These are phyloP conservation scores for Berberis vulgaris DNA, from an alignment of 164 flowering plant genomes.

Conservation along the genomic window DNA sequence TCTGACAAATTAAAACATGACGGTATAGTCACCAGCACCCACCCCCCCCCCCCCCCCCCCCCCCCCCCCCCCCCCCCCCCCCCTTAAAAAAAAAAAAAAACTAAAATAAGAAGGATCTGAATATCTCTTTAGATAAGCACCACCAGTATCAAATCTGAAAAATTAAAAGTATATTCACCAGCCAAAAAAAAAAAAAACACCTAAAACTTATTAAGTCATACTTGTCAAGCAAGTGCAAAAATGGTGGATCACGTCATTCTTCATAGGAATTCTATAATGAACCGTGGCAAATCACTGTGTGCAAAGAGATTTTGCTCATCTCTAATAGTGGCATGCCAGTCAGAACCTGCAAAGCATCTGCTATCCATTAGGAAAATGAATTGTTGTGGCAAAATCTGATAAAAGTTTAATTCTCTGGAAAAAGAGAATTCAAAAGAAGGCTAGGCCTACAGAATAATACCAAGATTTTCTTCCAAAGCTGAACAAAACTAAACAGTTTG, in stretches of 20 bases:
- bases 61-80: no score
- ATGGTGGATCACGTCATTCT: slow-evolving; percentile 74
- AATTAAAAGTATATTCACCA: background rate
- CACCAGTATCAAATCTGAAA: no score
- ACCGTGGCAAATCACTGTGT: slow-evolving; percentile 55
- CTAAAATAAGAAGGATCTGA: no score
- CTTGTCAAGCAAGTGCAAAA: slow-evolving; percentile 74
- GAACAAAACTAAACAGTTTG: background rate
- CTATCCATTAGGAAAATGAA: slow-evolving; percentile 20
- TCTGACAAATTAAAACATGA: slow-evolving; percentile 29
- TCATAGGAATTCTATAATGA: slow-evolving; percentile 76
- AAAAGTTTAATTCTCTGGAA: background rate
- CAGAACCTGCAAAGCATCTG: slow-evolving; percentile 62
- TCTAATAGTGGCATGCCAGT: slow-evolving; percentile 58
- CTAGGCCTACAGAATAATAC: background rate
- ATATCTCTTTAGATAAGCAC: no score
- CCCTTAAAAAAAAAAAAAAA: no score
- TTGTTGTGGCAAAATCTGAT: background rate
- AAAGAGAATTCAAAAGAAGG: background rate
- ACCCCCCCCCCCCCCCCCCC: no score
- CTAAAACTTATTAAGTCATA: slow-evolving; percentile 16
- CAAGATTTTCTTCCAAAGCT: background rate
- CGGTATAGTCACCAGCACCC: no score
- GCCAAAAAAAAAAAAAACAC: slow-evolving; percentile 1
- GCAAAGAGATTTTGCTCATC: slow-evolving; percentile 48